A percentile compares a stretch with the other conserved stretches of the same genome.
These are phyloP conservation scores for Penicillium arizonense DNA, from an alignment of 495 filamentous ascomycete species.

Conservation along the genomic window DNA sequence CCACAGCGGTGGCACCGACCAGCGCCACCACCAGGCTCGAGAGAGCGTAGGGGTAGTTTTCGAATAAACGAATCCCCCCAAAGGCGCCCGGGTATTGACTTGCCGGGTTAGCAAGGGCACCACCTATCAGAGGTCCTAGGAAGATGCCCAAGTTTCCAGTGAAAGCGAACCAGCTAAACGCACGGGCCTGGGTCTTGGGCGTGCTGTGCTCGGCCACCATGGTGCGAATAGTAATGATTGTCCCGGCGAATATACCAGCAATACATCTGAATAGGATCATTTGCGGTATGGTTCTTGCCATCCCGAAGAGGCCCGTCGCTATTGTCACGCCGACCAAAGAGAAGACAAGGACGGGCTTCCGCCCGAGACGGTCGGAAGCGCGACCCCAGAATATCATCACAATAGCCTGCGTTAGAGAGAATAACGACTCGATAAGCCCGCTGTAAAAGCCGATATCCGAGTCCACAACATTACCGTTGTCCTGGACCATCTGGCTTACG, in stretches of 20 bases:
- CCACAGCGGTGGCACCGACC: conserved; percentile 49
- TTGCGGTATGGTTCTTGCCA: conserved; percentile 58
- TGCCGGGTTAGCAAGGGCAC: conserved; percentile 58
- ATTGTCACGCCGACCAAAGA: conserved; percentile 59
- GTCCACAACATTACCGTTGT: conserved; percentile 54
- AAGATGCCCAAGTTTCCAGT: conserved; percentile 67
- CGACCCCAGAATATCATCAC: conserved; percentile 61
- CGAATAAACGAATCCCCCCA: conserved; percentile 52
- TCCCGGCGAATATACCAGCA: conserved; percentile 69
- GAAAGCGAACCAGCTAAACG: conserved; percentile 73
- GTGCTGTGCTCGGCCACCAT: conserved; percentile 72
- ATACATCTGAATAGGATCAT: conserved; percentile 66
- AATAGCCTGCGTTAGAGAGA: conserved; percentile 64
- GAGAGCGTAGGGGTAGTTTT: conserved; percentile 63
- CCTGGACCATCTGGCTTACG: conserved; percentile 67
- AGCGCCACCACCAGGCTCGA: conserved; percentile 52
- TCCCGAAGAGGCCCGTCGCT: conserved; percentile 59
- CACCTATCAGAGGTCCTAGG: conserved; percentile 62
- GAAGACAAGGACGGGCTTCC: conserved; percentile 64
- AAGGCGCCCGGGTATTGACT: conserved; percentile 56
- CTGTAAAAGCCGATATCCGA: conserved; percentile 68
- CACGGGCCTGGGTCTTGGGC: conserved; percentile 60
- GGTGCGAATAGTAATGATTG: conserved; percentile 64
- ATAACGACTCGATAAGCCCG: conserved; percentile 70
- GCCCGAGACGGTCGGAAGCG: conserved; percentile 62